Evolutionary conservation across 768 basidiomycete species (phyloP), one percentile per base, ranked within the genome.

Genomic region (Cystobasidium tubakii): DNA sequence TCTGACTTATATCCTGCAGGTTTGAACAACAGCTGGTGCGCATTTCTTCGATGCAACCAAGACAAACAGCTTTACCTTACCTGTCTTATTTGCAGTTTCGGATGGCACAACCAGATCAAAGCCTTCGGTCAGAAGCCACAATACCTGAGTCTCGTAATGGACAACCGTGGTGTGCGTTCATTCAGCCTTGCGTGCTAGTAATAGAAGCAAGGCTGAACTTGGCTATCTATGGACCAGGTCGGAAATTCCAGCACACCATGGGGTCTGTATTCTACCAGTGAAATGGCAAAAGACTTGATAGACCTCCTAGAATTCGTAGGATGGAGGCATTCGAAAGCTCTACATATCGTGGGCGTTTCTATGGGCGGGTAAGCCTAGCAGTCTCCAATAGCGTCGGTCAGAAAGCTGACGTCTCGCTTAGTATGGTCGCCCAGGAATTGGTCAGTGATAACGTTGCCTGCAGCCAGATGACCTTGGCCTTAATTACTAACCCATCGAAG

Each of bases 381-480:
- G 31, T 25, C 4, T 39, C 23, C 33, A 4, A 19, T 12, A 33
- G 67, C 44, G 21, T 33, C 25, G 17, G 42, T 19, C 15, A 62
- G 10, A 15, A 23, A 15, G 3, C 10, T 3, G 10, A 10, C 25
- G 19, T 33, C 10, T 39, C n/a, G 36, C 27, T 6, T 23, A 64
- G 74, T 4, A 79, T 79, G 78, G 73, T 79, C 17, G 62, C 74
- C 1, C 75, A 76, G n/a, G 76, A 77, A 27, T 50, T 76, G 1
- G 77, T 75, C 13, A 27, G 77, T 42, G 15, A 7, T 31, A 12
- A 10, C 17, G 44, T 9, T 15, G 21, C 3, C 46, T 50, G 21
- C 46, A 50, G 10, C 4, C 6, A 21, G n/a, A n/a, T n/a, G n/a
- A n/a, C 27, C 50, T 34, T 34, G 23, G 4, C 1, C 13, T 21